Conservation (phyloP, 306 rosid species). For the Glycine tomentella region DNA sequence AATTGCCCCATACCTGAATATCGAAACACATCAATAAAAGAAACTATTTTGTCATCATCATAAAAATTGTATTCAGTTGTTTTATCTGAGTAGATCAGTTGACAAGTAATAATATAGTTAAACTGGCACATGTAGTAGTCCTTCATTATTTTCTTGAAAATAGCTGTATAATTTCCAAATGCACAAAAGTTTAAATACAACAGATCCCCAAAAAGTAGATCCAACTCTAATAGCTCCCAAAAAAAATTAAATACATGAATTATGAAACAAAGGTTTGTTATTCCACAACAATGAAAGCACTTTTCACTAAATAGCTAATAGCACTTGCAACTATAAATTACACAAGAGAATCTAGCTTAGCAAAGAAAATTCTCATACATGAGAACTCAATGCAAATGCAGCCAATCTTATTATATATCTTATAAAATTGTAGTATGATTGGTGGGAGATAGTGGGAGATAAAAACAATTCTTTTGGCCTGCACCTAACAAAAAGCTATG, state of each 20-base stretch:
- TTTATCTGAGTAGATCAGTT: conserved; percentile 14
- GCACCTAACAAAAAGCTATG: not conserved
- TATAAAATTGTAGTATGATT: not conserved
- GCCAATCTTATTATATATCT: conserved; percentile 3
- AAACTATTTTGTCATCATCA: not conserved
- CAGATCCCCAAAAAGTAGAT: not conserved
- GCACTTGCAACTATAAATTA: not conserved
- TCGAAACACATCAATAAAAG: conserved; percentile 40
- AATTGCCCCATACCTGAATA: conserved; percentile 90
- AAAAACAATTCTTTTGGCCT: not conserved
- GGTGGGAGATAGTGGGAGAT: not conserved
- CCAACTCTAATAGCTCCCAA: too few species aligned
- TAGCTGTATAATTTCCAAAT: not conserved
- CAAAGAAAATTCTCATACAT: not conserved
- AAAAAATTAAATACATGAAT: too few species aligned
- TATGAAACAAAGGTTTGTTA: too few species aligned
- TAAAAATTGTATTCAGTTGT: conserved; percentile 27
- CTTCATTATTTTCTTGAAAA: conserved; percentile 17
- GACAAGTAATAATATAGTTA: conserved; percentile 4
- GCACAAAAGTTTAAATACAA: conserved; percentile 18
- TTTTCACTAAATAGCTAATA: not conserved
- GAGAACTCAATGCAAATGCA: conserved; percentile 22
- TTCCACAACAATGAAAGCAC: too few species aligned
- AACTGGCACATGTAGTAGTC: not conserved
- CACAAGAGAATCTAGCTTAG: not conserved